A percentile compares a stretch with the other conserved stretches of the same genome.
These are phyloP conservation scores for Plenodomus lindquistii DNA, from an alignment of 2,329 filamentous ascomycete genomes.

Conservation along the genomic window DNA sequence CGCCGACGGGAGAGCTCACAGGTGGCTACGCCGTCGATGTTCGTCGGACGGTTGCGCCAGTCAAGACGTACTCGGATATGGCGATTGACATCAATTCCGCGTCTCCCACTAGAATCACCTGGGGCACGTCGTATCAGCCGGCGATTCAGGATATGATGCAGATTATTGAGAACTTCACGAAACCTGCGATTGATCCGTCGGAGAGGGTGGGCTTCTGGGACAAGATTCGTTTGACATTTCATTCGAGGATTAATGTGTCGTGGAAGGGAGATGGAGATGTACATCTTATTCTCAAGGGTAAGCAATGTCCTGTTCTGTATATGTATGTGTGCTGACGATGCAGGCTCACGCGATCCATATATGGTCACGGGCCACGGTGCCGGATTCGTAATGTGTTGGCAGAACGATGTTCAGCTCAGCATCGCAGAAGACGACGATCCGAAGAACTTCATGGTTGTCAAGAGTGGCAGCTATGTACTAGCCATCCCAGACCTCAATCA, in stretches of 20 bases:
- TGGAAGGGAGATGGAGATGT: conserved; percentile 98
- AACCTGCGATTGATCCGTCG: conserved; percentile 89
- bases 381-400: conserved; percentile 98
- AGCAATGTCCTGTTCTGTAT: not conserved
- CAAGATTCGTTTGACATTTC: conserved; percentile 92
- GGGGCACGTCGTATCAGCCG: conserved; percentile 96
- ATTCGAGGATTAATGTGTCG: conserved; percentile 83
- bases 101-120: conserved; percentile 89
- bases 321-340: conserved; percentile 10
- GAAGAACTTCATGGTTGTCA: conserved; percentile 90
- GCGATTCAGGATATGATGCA: conserved; percentile 99
- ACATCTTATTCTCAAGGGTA: conserved; percentile 87
- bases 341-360: conserved; percentile 84
- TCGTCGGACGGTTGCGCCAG: conserved; percentile 85
- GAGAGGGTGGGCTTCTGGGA: conserved; percentile 98
- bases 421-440: conserved; percentile 86
- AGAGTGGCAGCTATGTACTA: conserved; percentile 92
- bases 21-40: conserved; percentile 83
- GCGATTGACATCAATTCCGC: conserved; percentile 90
- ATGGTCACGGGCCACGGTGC: conserved; percentile 89
- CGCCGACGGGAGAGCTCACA: conserved; percentile 58
- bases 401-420: conserved; percentile 86
- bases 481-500: conserved; percentile 93
- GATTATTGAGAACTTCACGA: conserved; percentile 95
- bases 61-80: conserved; percentile 96